Percentiles rank a stretch among this genome's conserved stretches.
These are phyloP conservation scores for Dorcoceras hygrometricum DNA, from an alignment of 257 asterid species.

Conservation along the genomic window DNA sequence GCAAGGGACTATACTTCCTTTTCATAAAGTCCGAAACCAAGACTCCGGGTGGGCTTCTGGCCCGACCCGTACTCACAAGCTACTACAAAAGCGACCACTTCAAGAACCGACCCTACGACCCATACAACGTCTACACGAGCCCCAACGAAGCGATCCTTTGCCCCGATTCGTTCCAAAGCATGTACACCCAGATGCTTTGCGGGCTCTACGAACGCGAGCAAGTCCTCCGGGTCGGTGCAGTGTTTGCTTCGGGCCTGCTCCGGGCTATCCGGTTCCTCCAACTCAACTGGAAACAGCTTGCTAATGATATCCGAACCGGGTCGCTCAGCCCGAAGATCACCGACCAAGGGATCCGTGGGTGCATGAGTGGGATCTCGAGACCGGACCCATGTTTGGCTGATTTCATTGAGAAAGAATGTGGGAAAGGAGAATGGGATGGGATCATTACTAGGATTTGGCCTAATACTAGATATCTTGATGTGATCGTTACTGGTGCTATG, in stretches of 20 bases:
- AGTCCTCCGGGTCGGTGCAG: conserved; percentile 94
- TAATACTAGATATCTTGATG: conserved; percentile 77
- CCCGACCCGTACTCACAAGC: conserved; percentile 95
- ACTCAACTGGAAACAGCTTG: conserved; percentile 63
- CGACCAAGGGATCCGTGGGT: conserved; percentile 43
- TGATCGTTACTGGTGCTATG: conserved; percentile 97
- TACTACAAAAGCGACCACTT: conserved; percentile 97
- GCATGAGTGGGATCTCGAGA: conserved; percentile 42
- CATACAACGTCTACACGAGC: conserved; percentile 92
- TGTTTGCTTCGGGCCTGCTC: conserved; percentile 94
- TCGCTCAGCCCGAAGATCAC: conserved; percentile 47
- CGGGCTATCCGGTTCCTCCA: conserved; percentile 96
- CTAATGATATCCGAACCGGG: conserved; percentile 68
- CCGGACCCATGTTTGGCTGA: conserved; percentile 65
- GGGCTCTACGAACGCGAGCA: conserved; percentile 83
- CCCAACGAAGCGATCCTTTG: conserved; percentile 91
- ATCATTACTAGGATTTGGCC: conserved; percentile 92
- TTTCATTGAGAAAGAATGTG: conserved; percentile 50
- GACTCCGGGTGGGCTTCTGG: conserved; percentile 88
- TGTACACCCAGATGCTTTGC: conserved; percentile 95
- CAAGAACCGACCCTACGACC: conserved; percentile 91
- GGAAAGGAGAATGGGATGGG: conserved; percentile 66
- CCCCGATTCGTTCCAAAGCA: conserved; percentile 90
- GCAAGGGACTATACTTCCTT: conserved; percentile 83
- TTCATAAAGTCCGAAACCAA: conserved; percentile 83